phyloP scores from a whole-genome alignment of 2,329 filamentous ascomycete species.

The Chaetomium sp. region DNA sequence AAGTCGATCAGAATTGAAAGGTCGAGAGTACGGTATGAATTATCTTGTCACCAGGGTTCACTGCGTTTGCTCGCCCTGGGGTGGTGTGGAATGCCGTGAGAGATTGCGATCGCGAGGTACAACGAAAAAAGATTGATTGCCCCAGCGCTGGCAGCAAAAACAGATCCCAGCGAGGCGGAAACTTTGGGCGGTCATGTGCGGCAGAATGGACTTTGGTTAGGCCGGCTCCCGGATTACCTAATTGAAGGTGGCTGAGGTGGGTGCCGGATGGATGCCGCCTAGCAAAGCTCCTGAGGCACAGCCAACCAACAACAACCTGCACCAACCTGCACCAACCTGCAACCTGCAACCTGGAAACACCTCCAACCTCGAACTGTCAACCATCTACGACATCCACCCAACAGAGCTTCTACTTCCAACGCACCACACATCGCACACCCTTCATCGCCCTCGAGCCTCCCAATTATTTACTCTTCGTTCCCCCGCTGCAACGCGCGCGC shows the following conservation, averaged over 20 bases:
- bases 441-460: constrained; percentile 22
- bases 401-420: constrained; percentile 15
- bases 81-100: constrained; percentile 23
- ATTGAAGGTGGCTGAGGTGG: constrained; percentile 24
- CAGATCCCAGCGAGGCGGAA: constrained; percentile 3
- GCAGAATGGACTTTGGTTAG: constrained; percentile 22
- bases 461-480: constrained; percentile 7
- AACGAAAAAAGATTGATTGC: constrained; percentile 24
- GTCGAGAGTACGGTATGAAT: constrained; percentile 6
- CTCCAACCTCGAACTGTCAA: constrained; percentile 35
- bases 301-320: constrained; percentile 38
- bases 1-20: constrained; percentile 18
- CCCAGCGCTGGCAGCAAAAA: constrained; percentile 11
- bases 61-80: constrained; percentile 38
- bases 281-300: constrained; percentile 32
- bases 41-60: constrained; percentile 36
- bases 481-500: constrained; percentile 26
- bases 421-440: constrained; percentile 28
- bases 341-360: constrained; percentile 41
- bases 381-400: constrained; percentile 28
- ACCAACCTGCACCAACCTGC: constrained; percentile 39
- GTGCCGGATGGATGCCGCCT: constrained; percentile 17
- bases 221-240: constrained; percentile 33
- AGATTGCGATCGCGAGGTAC: constrained; percentile 24
- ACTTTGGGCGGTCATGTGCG: constrained; percentile 30